Evolutionary conservation across 495 filamentous ascomycete species (phyloP), one percentile per base, ranked within the genome.

Genomic region (Bacidia rubella): DNA sequence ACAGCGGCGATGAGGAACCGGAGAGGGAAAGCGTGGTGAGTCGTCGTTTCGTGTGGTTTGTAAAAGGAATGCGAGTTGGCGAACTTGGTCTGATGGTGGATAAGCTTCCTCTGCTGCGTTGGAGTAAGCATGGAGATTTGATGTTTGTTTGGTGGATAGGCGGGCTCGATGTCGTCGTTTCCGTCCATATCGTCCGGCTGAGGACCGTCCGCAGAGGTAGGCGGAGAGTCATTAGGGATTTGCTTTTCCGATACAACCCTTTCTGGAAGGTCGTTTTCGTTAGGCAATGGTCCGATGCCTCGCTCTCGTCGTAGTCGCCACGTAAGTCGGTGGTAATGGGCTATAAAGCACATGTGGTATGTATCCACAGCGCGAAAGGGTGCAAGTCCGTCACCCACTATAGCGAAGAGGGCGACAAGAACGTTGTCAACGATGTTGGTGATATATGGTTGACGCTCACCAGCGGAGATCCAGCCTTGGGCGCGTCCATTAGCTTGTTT

Each of bases 291-390:
- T 20, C 9, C 15, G 12, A 44, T 9, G 20, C 15, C 41, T 22
- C 20, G 27, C 17, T 44, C 41, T 22, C 41, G 41, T 9, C 41
- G 7, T n/a, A 44, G 17, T n/a, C 41, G 7, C 41, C 41, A 44
- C 12, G 41, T 44, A 9, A 44, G 41, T 5, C 19, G 41, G 41
- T 44, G 41, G 41, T 44, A 44, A 17, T 44, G 41, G 7, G 41
- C 41, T 44, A 44, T 44, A 17, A 44, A 44, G 17, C 41, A 44
- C 41, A 44, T 44, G 17, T 44, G 41, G 41, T 44, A 44, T n/a
- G 41, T 44, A 17, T 44, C 41, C 19, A 44, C 41, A 20, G 41
- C 41, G 7, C 41, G 41, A 20, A 44, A 44, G 5, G 41, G 41
- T 7, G 41, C 41, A 44, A 44, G 41, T 5, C 41, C 41, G 41